A percentile compares a stretch with the other conserved stretches of the same genome.
Conservation (phyloP, 2,329 filamentous ascomycete species). For the Xylariomycetidae sp. region DNA sequence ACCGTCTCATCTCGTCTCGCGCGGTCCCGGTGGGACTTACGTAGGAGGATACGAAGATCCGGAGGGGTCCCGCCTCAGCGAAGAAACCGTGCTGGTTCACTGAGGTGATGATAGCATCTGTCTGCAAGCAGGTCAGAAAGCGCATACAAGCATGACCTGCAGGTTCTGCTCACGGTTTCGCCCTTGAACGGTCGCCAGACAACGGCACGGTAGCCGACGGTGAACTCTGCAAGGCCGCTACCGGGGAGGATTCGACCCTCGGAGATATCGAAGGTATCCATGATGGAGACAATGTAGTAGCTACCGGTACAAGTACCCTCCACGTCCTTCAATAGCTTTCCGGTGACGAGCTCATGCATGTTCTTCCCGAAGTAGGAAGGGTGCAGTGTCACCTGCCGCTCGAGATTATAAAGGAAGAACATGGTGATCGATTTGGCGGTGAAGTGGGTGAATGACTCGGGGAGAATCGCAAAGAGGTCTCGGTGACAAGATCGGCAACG, state of each 20-base stretch:
- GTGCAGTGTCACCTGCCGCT: constrained; percentile 89
- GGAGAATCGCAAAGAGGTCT: no score
- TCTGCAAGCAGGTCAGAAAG: constrained; percentile 44
- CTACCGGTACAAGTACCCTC: constrained; percentile 93
- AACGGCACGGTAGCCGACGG: constrained; percentile 88
- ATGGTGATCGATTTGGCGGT: constrained; percentile 59
- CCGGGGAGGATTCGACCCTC: constrained; percentile 89
- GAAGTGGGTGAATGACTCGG: no score
- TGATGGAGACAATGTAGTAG: constrained; percentile 97
- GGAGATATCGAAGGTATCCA: constrained; percentile 92
- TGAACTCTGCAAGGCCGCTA: constrained; percentile 89
- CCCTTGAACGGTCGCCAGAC: constrained; percentile 98
- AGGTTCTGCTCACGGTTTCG: constrained; percentile 69
- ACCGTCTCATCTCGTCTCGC: constrained; percentile 2
- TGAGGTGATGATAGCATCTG: constrained; percentile 88
- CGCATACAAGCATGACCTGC: constrained; percentile 7
- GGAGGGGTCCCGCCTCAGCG: constrained; percentile 70
- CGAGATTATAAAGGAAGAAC: constrained; percentile 98
- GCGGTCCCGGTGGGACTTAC: constrained; percentile 40
- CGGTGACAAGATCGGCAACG: no score
- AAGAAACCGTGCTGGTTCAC: constrained; percentile 93
- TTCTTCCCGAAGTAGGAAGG: constrained; percentile 95
- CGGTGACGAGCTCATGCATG: constrained; percentile 85
- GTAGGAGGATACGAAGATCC: constrained; percentile 74
- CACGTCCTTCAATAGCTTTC: constrained; percentile 84